phyloP scores from a whole-genome alignment of 768 basidiomycete species.

The Phylloporus sp. region DNA sequence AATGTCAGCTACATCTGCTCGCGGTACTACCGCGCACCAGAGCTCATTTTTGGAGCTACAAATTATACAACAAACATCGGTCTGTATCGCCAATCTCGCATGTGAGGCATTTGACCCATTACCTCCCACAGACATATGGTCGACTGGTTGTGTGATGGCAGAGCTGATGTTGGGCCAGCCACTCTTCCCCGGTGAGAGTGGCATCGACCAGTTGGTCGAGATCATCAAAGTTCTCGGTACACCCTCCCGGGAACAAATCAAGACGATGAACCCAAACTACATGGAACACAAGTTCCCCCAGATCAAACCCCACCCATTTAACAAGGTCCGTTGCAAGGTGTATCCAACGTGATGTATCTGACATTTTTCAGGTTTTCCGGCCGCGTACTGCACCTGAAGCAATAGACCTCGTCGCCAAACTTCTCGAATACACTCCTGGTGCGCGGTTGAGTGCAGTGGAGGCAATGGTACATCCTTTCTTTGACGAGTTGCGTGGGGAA shows the following conservation, averaged over 20 bases:
- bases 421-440: conserved; percentile 97
- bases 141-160: conserved; percentile 99
- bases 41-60: conserved; percentile 98
- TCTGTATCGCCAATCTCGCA: conserved; percentile 37
- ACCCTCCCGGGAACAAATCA: conserved; percentile 98
- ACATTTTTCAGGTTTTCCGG: conserved; percentile 77
- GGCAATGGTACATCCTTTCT: conserved; percentile 94
- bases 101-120: conserved; percentile 6
- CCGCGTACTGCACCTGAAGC: conserved; percentile 95
- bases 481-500: conserved; percentile 90
- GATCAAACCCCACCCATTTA: conserved; percentile 99
- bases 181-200: conserved; percentile 97
- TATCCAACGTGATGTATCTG: conserved; percentile 12
- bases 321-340: conserved; percentile 57
- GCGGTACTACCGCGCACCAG: conserved; percentile 97
- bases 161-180: conserved; percentile 99
- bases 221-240: conserved; percentile 99
- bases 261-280: conserved; percentile 99
- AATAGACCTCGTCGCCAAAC: conserved; percentile 90
- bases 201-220: conserved; percentile 98
- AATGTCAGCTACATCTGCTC: conserved; percentile 99
- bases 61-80: conserved; percentile 99
- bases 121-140: conserved; percentile 83
- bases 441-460: conserved; percentile 86
- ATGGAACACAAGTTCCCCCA: conserved; percentile 99